Evolutionary conservation across 2,329 filamentous ascomycete species (phyloP).

Genomic region (Lachnellula arida): DNA sequence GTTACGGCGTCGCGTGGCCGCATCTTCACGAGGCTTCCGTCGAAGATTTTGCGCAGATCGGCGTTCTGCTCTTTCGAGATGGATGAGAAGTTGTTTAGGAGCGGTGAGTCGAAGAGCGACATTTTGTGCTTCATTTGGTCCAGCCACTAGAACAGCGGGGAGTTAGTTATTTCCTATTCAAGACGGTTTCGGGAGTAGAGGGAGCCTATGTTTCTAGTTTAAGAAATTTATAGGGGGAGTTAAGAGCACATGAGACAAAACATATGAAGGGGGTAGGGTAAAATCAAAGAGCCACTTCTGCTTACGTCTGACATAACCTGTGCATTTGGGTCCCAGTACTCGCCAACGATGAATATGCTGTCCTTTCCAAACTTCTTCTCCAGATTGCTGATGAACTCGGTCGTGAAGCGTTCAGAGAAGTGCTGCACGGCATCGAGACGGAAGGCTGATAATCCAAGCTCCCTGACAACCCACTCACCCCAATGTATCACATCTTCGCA

Average conservation of each 20-base stretch:
- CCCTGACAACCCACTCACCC: constrained; percentile 59
- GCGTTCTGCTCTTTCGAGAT: constrained; percentile 48
- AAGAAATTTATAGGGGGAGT: too few relatives aligned
- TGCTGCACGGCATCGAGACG: constrained; percentile 68
- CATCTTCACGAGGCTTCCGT: constrained; percentile 50
- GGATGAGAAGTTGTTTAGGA: constrained; percentile 59
- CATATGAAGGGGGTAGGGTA: too few relatives aligned
- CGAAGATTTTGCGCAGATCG: constrained; percentile 57
- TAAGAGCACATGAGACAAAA: too few relatives aligned
- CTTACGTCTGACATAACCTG: constrained; percentile 44
- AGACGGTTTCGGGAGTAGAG: too few relatives aligned
- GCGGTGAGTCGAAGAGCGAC: constrained; percentile 57
- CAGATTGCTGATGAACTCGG: constrained; percentile 52
- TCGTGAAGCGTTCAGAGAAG: constrained; percentile 58
- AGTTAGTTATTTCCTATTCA: too few relatives aligned
- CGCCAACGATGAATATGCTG: constrained; percentile 59
- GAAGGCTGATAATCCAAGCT: constrained; percentile 57
- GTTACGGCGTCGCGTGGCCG: constrained; percentile 53
- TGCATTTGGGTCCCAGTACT: constrained; percentile 58
- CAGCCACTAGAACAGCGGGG: too few relatives aligned
- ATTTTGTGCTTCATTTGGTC: constrained; percentile 50
- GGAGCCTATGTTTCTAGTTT: too few relatives aligned
- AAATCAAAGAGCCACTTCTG: too few relatives aligned
- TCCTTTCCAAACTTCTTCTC: constrained; percentile 42
- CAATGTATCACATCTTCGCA: constrained; percentile 56